Conservation (phyloP, 1,139 yeast species). For the Candida sojae region DNA sequence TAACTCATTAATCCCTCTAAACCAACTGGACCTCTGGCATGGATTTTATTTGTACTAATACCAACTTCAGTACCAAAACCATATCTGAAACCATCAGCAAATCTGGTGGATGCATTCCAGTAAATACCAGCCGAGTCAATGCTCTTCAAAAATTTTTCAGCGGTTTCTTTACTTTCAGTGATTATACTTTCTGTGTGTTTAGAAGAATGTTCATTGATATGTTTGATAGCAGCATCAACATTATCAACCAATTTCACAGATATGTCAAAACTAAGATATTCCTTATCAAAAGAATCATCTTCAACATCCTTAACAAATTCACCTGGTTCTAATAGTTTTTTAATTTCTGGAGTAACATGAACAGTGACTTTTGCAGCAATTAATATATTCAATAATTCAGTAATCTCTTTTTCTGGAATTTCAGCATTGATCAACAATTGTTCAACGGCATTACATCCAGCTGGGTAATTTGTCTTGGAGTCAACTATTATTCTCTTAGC, state of each 20-base stretch:
- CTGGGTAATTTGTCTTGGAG: slow-evolving; percentile 94
- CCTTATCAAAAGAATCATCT: slow-evolving; percentile 71
- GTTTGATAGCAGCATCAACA: slow-evolving; percentile 71
- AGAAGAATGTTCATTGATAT: slow-evolving; percentile 88
- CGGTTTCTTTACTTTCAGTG: slow-evolving; percentile 68
- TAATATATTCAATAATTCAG: slow-evolving; percentile 49
- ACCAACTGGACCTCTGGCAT: slow-evolving; percentile 98
- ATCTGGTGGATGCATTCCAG: slow-evolving; percentile 96
- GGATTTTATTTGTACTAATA: slow-evolving; percentile 92
- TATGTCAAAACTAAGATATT: slow-evolving; percentile 79
- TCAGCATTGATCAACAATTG: slow-evolving; percentile 69
- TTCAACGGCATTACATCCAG: slow-evolving; percentile 97
- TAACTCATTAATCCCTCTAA: slow-evolving; percentile 94
- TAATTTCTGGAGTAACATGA: slow-evolving; percentile 63
- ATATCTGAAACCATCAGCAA: slow-evolving; percentile 97
- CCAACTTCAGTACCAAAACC: slow-evolving; percentile 99
- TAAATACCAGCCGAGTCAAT: slow-evolving; percentile 97
- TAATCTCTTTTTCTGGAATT: slow-evolving; percentile 41
- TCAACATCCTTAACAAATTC: slow-evolving; percentile 38
- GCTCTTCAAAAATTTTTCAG: slow-evolving; percentile 78
- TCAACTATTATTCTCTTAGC: slow-evolving; percentile 78
- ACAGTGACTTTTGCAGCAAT: slow-evolving; percentile 68
- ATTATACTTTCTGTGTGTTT: slow-evolving; percentile 94
- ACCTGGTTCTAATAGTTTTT: slow-evolving; percentile 17
- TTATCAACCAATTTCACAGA: slow-evolving; percentile 66